phyloP scores from a whole-genome alignment of 2,329 filamentous ascomycete genomes.

The Cyphellophora attinorum region DNA sequence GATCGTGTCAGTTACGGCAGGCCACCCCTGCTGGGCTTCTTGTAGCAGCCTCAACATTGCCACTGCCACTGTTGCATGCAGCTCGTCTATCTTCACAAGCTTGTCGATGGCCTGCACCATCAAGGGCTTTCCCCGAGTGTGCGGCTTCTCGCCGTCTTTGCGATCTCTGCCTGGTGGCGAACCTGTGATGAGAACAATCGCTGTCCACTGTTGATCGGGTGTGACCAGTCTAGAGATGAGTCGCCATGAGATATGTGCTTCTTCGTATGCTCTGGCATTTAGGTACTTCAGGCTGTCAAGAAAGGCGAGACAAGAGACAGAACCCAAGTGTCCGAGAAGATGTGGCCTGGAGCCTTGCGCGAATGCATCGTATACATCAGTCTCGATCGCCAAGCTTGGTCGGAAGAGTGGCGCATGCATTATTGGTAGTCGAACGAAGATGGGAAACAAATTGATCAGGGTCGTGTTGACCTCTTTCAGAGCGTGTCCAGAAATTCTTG shows the following conservation, averaged over 20 bases:
- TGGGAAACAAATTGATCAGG: not conserved
- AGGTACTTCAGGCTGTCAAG: slow-evolving; percentile 30
- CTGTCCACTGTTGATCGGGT: slow-evolving; percentile 91
- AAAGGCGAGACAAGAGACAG: slow-evolving; percentile 74
- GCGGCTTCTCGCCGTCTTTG: slow-evolving; percentile 38
- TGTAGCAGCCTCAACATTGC: slow-evolving; percentile 80
- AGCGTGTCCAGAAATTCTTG: not conserved
- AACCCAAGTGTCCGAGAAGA: slow-evolving; percentile 82
- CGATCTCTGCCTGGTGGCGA: slow-evolving; percentile 70
- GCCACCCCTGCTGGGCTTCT: slow-evolving; percentile 87
- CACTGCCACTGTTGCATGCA: slow-evolving; percentile 58
- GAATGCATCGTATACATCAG: not conserved
- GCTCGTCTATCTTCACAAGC: slow-evolving; percentile 54
- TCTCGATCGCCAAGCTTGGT: not conserved
- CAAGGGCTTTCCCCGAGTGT: slow-evolving; percentile 51
- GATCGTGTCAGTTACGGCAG: slow-evolving; percentile 78
- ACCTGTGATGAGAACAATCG: slow-evolving; percentile 83
- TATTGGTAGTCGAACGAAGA: not conserved
- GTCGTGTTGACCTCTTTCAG: not conserved
- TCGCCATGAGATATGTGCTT: slow-evolving; percentile 59
- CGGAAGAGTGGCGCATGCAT: not conserved
- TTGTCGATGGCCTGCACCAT: slow-evolving; percentile 64
- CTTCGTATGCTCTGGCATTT: slow-evolving; percentile 1
- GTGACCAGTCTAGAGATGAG: slow-evolving; percentile 79
- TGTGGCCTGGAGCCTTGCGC: not conserved